Percentiles rank a stretch among this genome's conserved stretches.
Conservation (phyloP, 148 eudicot genomes). For the Vaccinium vitisidaea region DNA sequence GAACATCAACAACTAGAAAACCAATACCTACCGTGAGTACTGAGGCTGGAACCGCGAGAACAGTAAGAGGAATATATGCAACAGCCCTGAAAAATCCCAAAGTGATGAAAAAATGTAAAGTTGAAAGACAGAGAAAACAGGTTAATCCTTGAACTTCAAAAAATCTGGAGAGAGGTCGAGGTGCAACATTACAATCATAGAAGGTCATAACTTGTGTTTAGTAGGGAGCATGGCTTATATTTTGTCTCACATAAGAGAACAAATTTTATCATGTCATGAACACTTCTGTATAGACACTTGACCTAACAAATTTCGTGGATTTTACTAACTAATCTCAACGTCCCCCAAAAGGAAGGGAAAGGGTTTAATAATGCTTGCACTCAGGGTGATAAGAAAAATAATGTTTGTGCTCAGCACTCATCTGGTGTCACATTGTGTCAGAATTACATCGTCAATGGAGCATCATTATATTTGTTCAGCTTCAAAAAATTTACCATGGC, state of each 20-base stretch:
- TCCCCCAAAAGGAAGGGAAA: not conserved
- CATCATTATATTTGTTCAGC: not conserved
- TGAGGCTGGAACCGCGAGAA: slow-evolving; percentile 97
- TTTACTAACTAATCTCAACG: not conserved
- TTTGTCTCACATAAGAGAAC: not conserved
- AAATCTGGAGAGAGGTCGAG: not conserved
- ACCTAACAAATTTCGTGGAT: not conserved
- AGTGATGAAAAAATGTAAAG: not conserved
- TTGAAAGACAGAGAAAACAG: not conserved
- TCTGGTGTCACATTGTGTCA: not conserved
- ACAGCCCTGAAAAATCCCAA: slow-evolving; percentile 61
- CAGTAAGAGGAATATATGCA: slow-evolving; percentile 87
- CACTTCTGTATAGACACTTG: not conserved
- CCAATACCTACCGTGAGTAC: slow-evolving; percentile 71
- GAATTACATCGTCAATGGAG: not conserved
- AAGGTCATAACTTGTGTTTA: not conserved
- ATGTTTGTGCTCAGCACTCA: not conserved
- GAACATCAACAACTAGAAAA: not conserved
- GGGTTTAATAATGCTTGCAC: not conserved
- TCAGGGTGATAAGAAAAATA: not conserved
- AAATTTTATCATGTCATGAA: not conserved
- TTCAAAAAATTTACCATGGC: not conserved
- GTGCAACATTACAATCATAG: not conserved
- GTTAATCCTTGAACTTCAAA: not conserved
- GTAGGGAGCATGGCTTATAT: not conserved